Conservation (phyloP, 2,329 filamentous ascomycete genomes). For the Aspergillus pseudoviridinutans region DNA sequence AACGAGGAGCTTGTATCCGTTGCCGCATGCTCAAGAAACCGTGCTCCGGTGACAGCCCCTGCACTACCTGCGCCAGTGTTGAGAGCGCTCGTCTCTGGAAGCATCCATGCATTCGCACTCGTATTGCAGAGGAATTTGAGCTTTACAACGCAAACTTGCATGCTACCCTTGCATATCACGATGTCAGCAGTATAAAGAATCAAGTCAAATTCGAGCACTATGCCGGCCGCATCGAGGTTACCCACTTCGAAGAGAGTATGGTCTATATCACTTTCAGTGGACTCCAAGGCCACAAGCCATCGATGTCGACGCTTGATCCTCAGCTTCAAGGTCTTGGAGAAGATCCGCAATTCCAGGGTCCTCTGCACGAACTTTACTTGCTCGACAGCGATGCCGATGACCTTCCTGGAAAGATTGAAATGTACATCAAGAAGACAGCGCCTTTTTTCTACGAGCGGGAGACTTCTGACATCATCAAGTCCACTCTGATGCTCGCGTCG, state of each 20-base stretch:
- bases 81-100: slow-evolving; percentile 60
- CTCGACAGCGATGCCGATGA: slow-evolving; percentile 50
- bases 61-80: slow-evolving; percentile 56
- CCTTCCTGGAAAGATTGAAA: slow-evolving; percentile 49
- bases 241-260: slow-evolving; percentile 51
- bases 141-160: slow-evolving; percentile 55
- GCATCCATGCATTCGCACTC: slow-evolving; percentile 55
- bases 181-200: slow-evolving; percentile 46
- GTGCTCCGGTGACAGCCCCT: slow-evolving; percentile 59
- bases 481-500: slow-evolving; percentile 42
- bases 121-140: slow-evolving; percentile 55
- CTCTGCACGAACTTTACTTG: slow-evolving; percentile 43
- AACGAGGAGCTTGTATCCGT: slow-evolving; percentile 58
- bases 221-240: slow-evolving; percentile 52
- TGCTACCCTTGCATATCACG: slow-evolving; percentile 49
- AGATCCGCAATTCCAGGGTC: slow-evolving; percentile 35
- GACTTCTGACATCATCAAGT: slow-evolving; percentile 48
- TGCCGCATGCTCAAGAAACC: slow-evolving; percentile 64
- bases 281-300: slow-evolving; percentile 37
- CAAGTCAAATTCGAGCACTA: slow-evolving; percentile 47
- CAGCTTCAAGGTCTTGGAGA: slow-evolving; percentile 40
- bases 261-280: slow-evolving; percentile 47
- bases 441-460: slow-evolving; percentile 47
- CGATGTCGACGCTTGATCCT: slow-evolving; percentile 35
- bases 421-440: slow-evolving; percentile 50